Percentiles rank a stretch among this genome's conserved stretches.
These are phyloP conservation scores for Casuarina equisetifolia DNA, from an alignment of 306 rosid genomes.

Conservation along the genomic window DNA sequence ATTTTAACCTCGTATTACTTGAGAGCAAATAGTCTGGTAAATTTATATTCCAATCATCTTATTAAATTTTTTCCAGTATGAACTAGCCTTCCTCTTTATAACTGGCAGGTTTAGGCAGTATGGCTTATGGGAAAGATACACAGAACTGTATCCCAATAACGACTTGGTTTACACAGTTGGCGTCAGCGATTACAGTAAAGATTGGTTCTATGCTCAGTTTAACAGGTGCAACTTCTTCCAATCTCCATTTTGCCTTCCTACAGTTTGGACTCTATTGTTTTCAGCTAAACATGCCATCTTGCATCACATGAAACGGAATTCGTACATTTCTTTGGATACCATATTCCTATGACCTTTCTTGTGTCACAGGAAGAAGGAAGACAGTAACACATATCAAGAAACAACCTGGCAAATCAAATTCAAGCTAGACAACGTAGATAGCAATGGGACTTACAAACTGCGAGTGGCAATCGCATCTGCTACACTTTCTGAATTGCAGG, in stretches of 20 bases:
- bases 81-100: not conserved
- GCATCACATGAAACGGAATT: no score
- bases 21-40: no score
- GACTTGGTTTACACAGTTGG: conserved; percentile 77
- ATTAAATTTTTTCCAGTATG: not conserved
- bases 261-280: no score
- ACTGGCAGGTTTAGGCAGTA: conserved; percentile 78
- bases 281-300: no score
- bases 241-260: not conserved
- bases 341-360: not conserved
- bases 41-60: no score
- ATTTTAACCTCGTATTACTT: no score
- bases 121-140: conserved; percentile 91
- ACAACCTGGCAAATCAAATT: conserved; percentile 97
- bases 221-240: conserved; percentile 49
- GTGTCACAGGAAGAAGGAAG: conserved; percentile 67
- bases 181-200: conserved; percentile 62
- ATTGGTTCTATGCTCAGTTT: conserved; percentile 94
- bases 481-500: conserved; percentile 78
- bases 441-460: conserved; percentile 50
- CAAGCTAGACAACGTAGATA: conserved; percentile 48
- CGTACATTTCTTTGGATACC: no score
- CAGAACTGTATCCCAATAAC: conserved; percentile 69
- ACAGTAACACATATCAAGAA: conserved; percentile 64
- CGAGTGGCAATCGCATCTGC: conserved; percentile 86